phyloP scores from a whole-genome alignment of 179 eudicot species.

The Patellifolia procumbens region DNA sequence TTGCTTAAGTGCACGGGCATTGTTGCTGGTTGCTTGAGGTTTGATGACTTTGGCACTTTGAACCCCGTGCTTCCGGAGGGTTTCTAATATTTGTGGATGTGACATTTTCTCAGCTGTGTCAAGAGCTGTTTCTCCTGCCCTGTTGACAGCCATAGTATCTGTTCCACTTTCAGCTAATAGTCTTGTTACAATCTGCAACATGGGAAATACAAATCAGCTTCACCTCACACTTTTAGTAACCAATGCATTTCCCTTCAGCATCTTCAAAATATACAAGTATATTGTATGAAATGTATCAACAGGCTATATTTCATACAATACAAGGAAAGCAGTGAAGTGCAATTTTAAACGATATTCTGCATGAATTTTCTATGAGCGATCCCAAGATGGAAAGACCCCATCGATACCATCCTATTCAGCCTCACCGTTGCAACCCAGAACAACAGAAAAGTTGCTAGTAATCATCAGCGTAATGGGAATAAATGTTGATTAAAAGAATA shows the following conservation, averaged over 20 bases:
- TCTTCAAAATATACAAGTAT: neutral
- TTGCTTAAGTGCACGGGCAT: constrained; percentile 64
- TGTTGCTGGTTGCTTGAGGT: constrained; percentile 56
- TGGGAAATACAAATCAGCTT: constrained; percentile 7
- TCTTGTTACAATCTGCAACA: constrained; percentile 60
- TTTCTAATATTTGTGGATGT: constrained; percentile 45
- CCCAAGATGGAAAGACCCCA: neutral
- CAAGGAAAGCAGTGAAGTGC: neutral
- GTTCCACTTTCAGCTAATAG: constrained; percentile 46
- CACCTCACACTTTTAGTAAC: neutral
- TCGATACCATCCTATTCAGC: neutral
- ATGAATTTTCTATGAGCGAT: neutral
- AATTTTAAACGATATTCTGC: neutral
- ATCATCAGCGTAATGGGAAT: neutral
- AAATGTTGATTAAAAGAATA: too few species aligned
- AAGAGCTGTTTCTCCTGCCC: constrained; percentile 72
- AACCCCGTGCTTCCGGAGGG: constrained; percentile 65
- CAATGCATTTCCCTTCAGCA: neutral
- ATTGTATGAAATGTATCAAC: neutral
- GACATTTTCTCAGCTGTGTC: constrained; percentile 82
- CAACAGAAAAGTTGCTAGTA: neutral
- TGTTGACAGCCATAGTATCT: constrained; percentile 55
- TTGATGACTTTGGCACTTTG: constrained; percentile 54
- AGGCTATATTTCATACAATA: neutral
- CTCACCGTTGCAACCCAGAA: neutral